Base-by-base conservation (phyloP, 1,284 basidiomycete genomes). In the Austroboletus niveus region DNA sequence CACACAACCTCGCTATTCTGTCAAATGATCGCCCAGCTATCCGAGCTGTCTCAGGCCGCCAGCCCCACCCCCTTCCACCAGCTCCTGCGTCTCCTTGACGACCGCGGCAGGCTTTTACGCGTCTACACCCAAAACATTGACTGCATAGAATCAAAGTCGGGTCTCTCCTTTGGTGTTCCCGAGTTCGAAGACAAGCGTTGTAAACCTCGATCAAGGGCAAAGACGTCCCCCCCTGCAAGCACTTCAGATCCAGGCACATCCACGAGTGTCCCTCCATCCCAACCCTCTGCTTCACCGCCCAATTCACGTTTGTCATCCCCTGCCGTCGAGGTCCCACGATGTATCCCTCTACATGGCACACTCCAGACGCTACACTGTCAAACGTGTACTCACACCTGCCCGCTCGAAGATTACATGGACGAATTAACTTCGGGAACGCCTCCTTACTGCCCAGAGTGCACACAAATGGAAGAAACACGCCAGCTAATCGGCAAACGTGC, bases 81-180 rank as follows among this genome's bases (percentile, higher is more conserved):
- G 8, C 75, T 90, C 27, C 81, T 98, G 24, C 85, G 85, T 40
- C 65, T 77, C 12, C 80, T 97, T 22, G 92, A 97, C 62, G 75
- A 84, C 50, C 78, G 87, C 43, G 88, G 90, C 2, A 80, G 84
- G 44, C 80, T 98, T 1, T 78, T 94, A 41, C 81, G 94, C 29
- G 91, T 94, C 5, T 98, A 97, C 70, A 96, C 94, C 0, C 94
- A 98, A 73, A 95, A 96, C 70, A 95, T 97, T 55, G 94, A 98
- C 65, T 87, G 86, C 14, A 82, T 98, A 46, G 94, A 97, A 66
- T 77, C 77, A 54, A 92, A 93, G 64, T 88, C 84, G 12, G 94
- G 94, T 5, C 78, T 97, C 8, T 82, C 82, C 1, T 90, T 89
- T 58, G 89, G 89, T 27, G 75, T 92, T 14, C 87, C 87, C 12